Evolutionary conservation across 495 filamentous ascomycete species (phyloP).

Genomic region (Lasiosphaeria miniovina): DNA sequence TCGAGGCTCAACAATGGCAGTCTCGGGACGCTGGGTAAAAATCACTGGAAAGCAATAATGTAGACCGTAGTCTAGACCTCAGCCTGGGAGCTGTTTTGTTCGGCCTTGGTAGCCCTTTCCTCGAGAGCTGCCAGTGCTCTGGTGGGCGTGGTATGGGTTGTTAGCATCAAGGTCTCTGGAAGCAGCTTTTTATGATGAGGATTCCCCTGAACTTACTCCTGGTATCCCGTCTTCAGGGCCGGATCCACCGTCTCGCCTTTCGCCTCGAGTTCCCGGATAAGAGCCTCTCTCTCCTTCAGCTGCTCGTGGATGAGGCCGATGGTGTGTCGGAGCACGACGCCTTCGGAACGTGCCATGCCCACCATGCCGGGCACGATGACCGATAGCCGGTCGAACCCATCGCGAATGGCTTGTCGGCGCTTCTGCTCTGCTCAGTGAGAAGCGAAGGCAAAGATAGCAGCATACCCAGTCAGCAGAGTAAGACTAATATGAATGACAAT

Average conservation of each 20-base stretch:
- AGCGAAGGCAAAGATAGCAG: neutral
- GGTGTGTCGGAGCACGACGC: slow-evolving; percentile 73
- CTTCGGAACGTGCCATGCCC: slow-evolving; percentile 83
- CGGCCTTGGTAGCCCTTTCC: too few relatives aligned
- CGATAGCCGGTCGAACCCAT: slow-evolving; percentile 83
- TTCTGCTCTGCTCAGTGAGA: slow-evolving; percentile 64
- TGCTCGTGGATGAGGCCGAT: slow-evolving; percentile 67
- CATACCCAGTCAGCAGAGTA: too few relatives aligned
- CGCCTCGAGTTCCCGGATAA: slow-evolving; percentile 43
- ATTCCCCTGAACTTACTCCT: slow-evolving; percentile 15
- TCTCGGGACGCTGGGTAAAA: too few relatives aligned
- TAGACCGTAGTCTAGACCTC: too few relatives aligned
- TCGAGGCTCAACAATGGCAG: too few relatives aligned
- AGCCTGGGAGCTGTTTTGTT: too few relatives aligned
- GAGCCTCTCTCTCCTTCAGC: slow-evolving; percentile 55
- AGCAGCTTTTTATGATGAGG: neutral
- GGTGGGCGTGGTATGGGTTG: too few relatives aligned
- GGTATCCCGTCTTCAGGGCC: slow-evolving; percentile 5
- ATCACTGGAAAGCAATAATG: too few relatives aligned
- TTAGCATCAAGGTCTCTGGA: neutral
- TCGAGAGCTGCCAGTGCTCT: too few relatives aligned
- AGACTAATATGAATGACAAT: neutral
- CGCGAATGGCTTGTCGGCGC: slow-evolving; percentile 77
- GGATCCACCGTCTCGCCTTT: slow-evolving; percentile 22
- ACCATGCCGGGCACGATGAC: slow-evolving; percentile 77